Evolutionary conservation across 2,329 filamentous ascomycete species (phyloP), one percentile per base, ranked within the genome.

Genomic region (Thielaviopsis cerberus): DNA sequence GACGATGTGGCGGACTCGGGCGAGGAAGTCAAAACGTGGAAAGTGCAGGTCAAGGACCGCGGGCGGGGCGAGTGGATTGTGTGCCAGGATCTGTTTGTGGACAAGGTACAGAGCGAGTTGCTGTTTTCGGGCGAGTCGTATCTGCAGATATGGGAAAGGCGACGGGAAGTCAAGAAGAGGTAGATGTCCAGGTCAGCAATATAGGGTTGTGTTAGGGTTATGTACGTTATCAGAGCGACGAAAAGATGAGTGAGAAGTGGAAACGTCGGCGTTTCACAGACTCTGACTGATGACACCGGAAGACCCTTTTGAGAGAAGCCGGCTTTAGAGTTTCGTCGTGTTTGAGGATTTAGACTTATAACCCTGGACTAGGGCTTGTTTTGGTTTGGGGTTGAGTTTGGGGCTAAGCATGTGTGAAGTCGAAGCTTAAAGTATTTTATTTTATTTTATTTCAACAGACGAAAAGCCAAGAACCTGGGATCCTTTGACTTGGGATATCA

Each of bases 41-140:
- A 94, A 68, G 88, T 89, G 23, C 92, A 98, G 73, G 72, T 98
- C 55, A 77, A 82, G 65, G 87, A 95, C 67, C 85, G 87, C 67
- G 84, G 82, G 24, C 78, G 84, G 23, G 85, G 86, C 34, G 86
- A 94, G 68, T 98, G 92, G 92, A 80, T 94, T 57, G 86, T 94
- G 60, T 85, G 90, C 58, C 92, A 98, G 73, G 92, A 98, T 72
- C 69, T 98, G 63, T 96, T 85, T 68, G 91, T 98, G 6, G 87
- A 96, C 67, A 83, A 84, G 70, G 86, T 92, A 22, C 85, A 91
- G 70, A 86, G 81, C 62, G 91, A 98, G 74, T 78, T 94, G 64
- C 69, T 98, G 63, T 94, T 95, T 66, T 85, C 94, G 0, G 88
- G 91, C 56, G 92, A 98, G 76, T 86, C 86, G 58, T 97, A 97